phyloP scores from a whole-genome alignment of 2,329 filamentous ascomycete species.

The Pseudogymnoascus destructans region DNA sequence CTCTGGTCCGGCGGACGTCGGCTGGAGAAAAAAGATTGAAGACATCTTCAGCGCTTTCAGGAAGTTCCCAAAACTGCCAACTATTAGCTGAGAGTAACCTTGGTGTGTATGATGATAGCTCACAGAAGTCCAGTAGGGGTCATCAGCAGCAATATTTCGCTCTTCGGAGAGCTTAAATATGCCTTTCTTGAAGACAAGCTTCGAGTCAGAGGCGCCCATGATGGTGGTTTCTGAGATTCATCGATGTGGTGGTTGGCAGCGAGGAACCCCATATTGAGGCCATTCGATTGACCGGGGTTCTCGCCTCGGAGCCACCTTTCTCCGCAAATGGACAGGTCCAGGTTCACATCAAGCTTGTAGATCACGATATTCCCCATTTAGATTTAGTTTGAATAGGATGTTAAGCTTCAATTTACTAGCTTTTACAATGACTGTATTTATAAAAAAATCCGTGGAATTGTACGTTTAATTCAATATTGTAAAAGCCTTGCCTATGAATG shows the following conservation, averaged over 20 bases:
- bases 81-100: slow-evolving; percentile 4
- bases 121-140: slow-evolving; percentile 87
- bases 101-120: slow-evolving; percentile 26
- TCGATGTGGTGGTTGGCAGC: neutral
- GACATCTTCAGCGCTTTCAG: slow-evolving; percentile 88
- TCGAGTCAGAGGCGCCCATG: slow-evolving; percentile 98
- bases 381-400: neutral
- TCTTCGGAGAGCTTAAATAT: slow-evolving; percentile 95
- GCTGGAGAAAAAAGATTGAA: slow-evolving; percentile 88
- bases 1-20: slow-evolving; percentile 78
- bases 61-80: slow-evolving; percentile 84
- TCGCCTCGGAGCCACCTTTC: slow-evolving; percentile 4
- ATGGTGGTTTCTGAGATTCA: slow-evolving; percentile 12
- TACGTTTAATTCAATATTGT: neutral
- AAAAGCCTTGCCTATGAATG: neutral
- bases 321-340: slow-evolving; percentile 1
- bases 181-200: slow-evolving; percentile 96
- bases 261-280: slow-evolving; percentile 3
- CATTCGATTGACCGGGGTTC: slow-evolving; percentile 4
- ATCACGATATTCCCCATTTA: slow-evolving; percentile 5
- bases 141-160: slow-evolving; percentile 71
- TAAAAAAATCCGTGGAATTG: neutral
- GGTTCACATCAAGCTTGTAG: slow-evolving; percentile 2
- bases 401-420: neutral
- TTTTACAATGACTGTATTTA: neutral